phyloP scores from a whole-genome alignment of 1,284 basidiomycete species.

The Gomphus bonarii region DNA sequence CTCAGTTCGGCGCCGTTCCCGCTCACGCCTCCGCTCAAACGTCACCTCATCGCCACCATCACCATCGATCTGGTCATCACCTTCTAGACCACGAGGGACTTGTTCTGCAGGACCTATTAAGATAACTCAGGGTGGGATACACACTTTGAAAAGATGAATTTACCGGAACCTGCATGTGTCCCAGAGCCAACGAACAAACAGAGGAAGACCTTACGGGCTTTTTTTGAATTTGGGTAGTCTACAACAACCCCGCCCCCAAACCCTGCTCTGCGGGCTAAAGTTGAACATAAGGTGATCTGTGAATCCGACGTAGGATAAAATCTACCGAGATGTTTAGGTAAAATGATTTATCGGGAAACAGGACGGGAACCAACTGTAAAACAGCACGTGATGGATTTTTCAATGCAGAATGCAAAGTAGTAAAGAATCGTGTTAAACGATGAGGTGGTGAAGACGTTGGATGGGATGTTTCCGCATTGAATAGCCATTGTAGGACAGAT shows the following conservation, averaged over 20 bases:
- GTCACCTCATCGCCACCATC: constrained; percentile 31
- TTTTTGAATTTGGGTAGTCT: constrained; percentile 63
- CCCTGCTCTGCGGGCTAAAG: constrained; percentile 86
- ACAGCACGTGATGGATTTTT: constrained; percentile 90
- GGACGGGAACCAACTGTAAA: constrained; percentile 61
- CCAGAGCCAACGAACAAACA: constrained; percentile 82
- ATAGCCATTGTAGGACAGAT: constrained; percentile 96
- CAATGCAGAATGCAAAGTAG: constrained; percentile 87
- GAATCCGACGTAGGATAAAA: constrained; percentile 96
- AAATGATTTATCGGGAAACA: constrained; percentile 5
- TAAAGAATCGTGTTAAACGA: constrained; percentile 90
- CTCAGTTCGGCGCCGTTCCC: constrained; percentile 38
- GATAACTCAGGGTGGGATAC: constrained; percentile 4
- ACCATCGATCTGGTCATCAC: constrained; percentile 47
- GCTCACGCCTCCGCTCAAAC: constrained; percentile 63
- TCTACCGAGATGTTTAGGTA: background rate
- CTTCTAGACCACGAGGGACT: constrained; percentile 65
- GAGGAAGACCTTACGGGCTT: constrained; percentile 87
- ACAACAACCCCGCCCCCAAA: constrained; percentile 97
- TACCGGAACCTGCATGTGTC: background rate
- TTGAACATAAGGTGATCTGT: constrained; percentile 92
- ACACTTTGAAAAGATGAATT: constrained; percentile 8
- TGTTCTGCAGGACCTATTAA: constrained; percentile 31
- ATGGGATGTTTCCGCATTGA: constrained; percentile 92
- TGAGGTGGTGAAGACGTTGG: constrained; percentile 88